Conservation (phyloP, 179 eudicot species). For the Vitellaria paradoxa region DNA sequence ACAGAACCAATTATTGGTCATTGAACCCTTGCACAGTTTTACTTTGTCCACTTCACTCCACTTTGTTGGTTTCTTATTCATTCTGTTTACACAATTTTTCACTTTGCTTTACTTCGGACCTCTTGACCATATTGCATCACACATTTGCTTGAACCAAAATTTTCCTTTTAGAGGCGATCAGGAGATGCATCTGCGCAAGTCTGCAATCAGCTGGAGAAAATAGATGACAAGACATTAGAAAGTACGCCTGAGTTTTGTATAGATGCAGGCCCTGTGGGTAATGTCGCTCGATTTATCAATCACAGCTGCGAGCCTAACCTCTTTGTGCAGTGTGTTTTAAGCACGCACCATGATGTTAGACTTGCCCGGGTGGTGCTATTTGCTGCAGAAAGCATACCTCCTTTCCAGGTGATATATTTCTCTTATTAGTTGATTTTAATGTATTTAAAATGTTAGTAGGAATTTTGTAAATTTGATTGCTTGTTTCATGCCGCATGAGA, state of each 20-base stretch:
- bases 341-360: constrained; percentile 50
- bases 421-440: not conserved
- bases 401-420: constrained; percentile 39
- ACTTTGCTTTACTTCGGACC: too few relatives aligned
- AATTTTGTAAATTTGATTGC: too few relatives aligned
- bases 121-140: too few relatives aligned
- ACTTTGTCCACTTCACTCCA: too few relatives aligned
- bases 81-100: too few relatives aligned
- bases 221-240: constrained; percentile 41
- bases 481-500: not conserved
- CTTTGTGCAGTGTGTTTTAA: constrained; percentile 63
- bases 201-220: constrained; percentile 25
- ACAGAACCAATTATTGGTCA: too few relatives aligned
- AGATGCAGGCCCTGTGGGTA: constrained; percentile 58
- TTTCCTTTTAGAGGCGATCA: too few relatives aligned
- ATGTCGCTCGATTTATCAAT: constrained; percentile 60
- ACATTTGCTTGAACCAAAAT: too few relatives aligned
- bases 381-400: constrained; percentile 68
- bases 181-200: not conserved
- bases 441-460: not conserved
- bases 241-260: constrained; percentile 54
- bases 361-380: constrained; percentile 59
- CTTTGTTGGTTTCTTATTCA: too few relatives aligned
- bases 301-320: constrained; percentile 72
- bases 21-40: too few relatives aligned